phyloP scores from a whole-genome alignment of 2,329 filamentous ascomycete species.

The Neonectria ditissima region DNA sequence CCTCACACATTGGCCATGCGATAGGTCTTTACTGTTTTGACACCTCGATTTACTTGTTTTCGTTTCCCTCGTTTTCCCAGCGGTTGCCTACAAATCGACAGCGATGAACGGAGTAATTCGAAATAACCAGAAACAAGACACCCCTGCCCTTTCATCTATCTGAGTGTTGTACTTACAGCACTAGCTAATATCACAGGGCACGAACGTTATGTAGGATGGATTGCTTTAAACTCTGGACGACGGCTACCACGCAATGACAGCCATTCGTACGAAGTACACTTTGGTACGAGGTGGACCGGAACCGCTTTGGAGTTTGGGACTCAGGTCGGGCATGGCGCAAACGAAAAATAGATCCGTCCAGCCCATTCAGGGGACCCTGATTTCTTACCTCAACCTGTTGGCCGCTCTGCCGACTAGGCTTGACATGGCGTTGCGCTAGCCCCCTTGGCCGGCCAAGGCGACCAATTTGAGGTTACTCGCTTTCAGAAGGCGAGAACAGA shows the following conservation, averaged over 20 bases:
- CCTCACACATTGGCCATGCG: not conserved
- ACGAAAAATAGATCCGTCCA: conserved; percentile 15
- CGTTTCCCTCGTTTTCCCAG: conserved; percentile 3
- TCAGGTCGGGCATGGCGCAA: conserved; percentile 13
- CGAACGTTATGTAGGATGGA: not conserved
- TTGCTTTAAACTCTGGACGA: not conserved
- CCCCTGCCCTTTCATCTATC: not conserved
- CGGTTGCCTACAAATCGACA: not conserved
- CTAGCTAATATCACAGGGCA: conserved; percentile 1
- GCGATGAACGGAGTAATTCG: not conserved
- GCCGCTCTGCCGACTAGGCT: not conserved
- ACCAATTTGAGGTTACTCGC: conserved; percentile 7
- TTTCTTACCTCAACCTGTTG: conserved; percentile 14
- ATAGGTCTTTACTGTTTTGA: conserved; percentile 1
- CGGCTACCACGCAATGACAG: no score
- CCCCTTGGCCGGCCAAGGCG: not conserved
- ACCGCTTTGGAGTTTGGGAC: not conserved
- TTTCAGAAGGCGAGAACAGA: conserved; percentile 3
- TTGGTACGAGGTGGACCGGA: conserved; percentile 12
- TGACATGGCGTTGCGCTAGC: conserved; percentile 13
- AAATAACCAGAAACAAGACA: conserved; percentile 4
- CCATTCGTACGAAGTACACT: not conserved
- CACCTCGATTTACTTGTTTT: not conserved
- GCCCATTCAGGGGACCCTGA: conserved; percentile 21
- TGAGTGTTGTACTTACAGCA: no score